phyloP scores from a whole-genome alignment of 2,329 filamentous ascomycete species.

The Curvularia verruculosa region DNA sequence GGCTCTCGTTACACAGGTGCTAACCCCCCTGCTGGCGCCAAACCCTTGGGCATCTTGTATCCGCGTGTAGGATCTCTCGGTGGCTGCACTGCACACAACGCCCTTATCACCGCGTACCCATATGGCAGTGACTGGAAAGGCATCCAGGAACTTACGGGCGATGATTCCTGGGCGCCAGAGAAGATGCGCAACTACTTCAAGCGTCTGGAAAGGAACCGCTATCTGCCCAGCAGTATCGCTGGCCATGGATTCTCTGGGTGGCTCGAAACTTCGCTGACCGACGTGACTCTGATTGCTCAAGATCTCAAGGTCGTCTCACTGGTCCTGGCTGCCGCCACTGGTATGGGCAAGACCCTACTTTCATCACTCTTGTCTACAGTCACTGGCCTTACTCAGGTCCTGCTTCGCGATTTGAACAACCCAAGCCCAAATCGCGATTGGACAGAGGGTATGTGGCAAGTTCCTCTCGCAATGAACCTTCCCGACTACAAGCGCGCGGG shows the following conservation, averaged over 20 bases:
- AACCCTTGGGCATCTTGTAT: slow-evolving; percentile 60
- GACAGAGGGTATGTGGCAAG: slow-evolving; percentile 59
- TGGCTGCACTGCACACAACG: slow-evolving; percentile 66
- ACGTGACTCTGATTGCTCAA: slow-evolving; percentile 56
- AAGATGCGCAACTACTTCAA: slow-evolving; percentile 66
- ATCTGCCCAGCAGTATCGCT: slow-evolving; percentile 51
- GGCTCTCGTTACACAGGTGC: slow-evolving; percentile 57
- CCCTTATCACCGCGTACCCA: slow-evolving; percentile 63
- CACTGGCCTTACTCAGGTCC: slow-evolving; percentile 53
- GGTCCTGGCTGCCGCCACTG: slow-evolving; percentile 57
- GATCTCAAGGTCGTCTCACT: slow-evolving; percentile 62
- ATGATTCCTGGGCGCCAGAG: slow-evolving; percentile 62
- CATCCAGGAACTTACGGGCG: slow-evolving; percentile 64
- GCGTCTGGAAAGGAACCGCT: slow-evolving; percentile 60
- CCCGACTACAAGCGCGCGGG: slow-evolving; percentile 55
- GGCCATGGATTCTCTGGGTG: slow-evolving; percentile 65
- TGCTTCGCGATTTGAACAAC: slow-evolving; percentile 60
- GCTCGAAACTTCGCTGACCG: slow-evolving; percentile 59
- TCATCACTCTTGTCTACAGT: slow-evolving; percentile 48
- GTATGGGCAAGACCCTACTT: slow-evolving; percentile 52
- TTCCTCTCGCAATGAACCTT: slow-evolving; percentile 60
- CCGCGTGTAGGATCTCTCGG: slow-evolving; percentile 62
- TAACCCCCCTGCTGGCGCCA: slow-evolving; percentile 59
- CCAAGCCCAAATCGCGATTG: slow-evolving; percentile 54
- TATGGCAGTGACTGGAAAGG: slow-evolving; percentile 64